Conservation (phyloP, 805 yeast genomes). For the Zygotorulaspora sp. region DNA sequence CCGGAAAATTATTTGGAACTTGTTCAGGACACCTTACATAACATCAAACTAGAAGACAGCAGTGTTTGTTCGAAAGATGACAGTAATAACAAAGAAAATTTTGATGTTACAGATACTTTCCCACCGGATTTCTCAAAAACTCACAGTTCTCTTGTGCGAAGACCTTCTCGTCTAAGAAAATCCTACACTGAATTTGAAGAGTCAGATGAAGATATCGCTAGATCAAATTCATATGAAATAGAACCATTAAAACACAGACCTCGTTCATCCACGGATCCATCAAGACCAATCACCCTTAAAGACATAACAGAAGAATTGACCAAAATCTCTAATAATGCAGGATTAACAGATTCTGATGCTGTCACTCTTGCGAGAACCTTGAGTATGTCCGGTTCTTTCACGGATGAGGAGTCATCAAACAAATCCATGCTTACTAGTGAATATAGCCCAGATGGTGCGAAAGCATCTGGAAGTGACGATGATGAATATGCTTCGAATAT, state of each 20-base stretch:
- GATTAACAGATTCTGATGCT: conserved; percentile 75
- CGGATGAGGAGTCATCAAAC: conserved; percentile 12
- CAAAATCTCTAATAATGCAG: conserved; percentile 68
- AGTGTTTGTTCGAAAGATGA: conserved; percentile 23
- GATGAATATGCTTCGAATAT: conserved; percentile 31
- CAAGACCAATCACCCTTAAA: conserved; percentile 52
- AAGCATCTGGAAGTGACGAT: conserved; percentile 9
- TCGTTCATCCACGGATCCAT: conserved; percentile 8
- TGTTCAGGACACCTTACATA: conserved; percentile 44
- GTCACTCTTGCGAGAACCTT: conserved; percentile 76
- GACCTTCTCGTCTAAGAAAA: conserved; percentile 33
- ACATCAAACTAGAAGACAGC: conserved; percentile 23
- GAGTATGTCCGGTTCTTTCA: conserved; percentile 63
- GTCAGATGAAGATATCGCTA: conserved; percentile 32
- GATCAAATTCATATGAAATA: conserved; percentile 3
- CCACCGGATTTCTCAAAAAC: conserved; percentile 31
- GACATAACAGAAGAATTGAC: conserved; percentile 74
- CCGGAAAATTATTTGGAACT: conserved; percentile 78
- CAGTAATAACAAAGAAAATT: conserved; percentile 13
- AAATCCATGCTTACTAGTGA: conserved; percentile 1
- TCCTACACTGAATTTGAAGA: conserved; percentile 33
- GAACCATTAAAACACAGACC: background rate
- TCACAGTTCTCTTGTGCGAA: conserved; percentile 29
- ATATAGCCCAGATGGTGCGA: conserved; percentile 1
- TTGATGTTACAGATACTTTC: conserved; percentile 26